Percentiles rank a stretch among this genome's conserved stretches.
phyloP scores from a whole-genome alignment of 176 grass and related monocot genomes.

The Oryza nivara region DNA sequence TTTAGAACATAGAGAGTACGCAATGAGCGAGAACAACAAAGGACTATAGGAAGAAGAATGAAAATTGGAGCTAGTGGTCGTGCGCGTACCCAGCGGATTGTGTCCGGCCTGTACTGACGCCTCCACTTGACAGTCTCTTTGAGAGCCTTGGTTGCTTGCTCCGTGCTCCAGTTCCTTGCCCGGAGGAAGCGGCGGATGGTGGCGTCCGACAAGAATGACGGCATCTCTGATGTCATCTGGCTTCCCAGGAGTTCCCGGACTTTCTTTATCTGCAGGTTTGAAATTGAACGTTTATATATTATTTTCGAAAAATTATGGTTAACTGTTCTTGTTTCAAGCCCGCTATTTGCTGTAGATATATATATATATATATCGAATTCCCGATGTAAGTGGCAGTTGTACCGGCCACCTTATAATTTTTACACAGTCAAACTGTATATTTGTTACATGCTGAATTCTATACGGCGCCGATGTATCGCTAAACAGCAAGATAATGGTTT shows the following conservation, averaged over 20 bases:
- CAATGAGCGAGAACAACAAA: too few relatives aligned
- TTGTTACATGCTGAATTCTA: too few relatives aligned
- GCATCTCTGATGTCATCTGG: slow-evolving; percentile 23
- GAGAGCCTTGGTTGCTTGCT: slow-evolving; percentile 44
- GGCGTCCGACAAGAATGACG: slow-evolving; percentile 45
- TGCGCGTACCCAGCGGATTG: slow-evolving; percentile 49
- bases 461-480: too few relatives aligned
- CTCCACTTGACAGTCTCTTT: slow-evolving; percentile 62
- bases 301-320: neutral
- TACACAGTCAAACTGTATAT: too few relatives aligned
- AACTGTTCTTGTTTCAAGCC: neutral
- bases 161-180: slow-evolving; percentile 44
- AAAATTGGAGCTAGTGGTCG: neutral
- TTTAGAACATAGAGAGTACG: too few relatives aligned
- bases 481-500: too few relatives aligned
- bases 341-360: neutral
- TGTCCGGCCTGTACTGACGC: slow-evolving; percentile 51
- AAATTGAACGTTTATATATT: neutral
- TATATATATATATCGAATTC: neutral
- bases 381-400: too few relatives aligned
- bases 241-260: slow-evolving; percentile 40
- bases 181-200: slow-evolving; percentile 55
- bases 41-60: neutral
- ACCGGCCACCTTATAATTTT: too few relatives aligned
- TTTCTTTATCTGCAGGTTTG: slow-evolving; percentile 42